Percentiles rank a stretch among this genome's conserved stretches.
These are phyloP conservation scores for Cyclostephanos invisitatus DNA, from an alignment of 108 stramenopile genomes.

Conservation along the genomic window DNA sequence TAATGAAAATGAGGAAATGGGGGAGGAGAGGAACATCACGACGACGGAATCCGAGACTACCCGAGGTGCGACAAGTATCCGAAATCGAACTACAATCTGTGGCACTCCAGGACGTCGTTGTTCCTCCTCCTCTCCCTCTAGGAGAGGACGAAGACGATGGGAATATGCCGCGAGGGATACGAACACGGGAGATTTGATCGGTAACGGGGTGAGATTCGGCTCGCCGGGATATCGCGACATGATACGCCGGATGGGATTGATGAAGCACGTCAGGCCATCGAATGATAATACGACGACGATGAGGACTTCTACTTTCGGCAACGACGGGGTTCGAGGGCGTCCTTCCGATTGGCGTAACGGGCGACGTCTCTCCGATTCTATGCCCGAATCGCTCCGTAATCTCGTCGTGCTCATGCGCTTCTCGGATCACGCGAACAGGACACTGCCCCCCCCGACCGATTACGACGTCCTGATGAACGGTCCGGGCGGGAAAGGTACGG, in stretches of 20 bases:
- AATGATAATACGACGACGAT: background rate
- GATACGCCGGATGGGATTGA: background rate
- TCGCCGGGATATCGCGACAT: background rate
- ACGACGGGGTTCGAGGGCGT: background rate
- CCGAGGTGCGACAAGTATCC: too few relatives aligned
- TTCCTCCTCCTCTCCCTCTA: background rate
- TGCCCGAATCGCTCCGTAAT: conserved; percentile 22
- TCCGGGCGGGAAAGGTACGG: conserved; percentile 19
- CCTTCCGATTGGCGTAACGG: background rate
- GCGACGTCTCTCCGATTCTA: background rate
- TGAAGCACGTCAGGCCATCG: conserved; percentile 31
- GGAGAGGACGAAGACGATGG: background rate
- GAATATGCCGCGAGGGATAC: conserved; percentile 28
- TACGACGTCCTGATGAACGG: conserved; percentile 51
- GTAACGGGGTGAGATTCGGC: conserved; percentile 31
- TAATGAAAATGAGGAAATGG: background rate
- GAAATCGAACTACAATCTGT: too few relatives aligned
- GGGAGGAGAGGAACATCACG: background rate
- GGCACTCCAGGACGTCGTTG: background rate
- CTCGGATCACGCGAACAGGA: conserved; percentile 52
- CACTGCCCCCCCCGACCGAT: conserved; percentile 41
- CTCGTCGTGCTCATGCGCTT: conserved; percentile 62
- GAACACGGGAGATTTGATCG: conserved; percentile 29
- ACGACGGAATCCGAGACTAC: background rate
- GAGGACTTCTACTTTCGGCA: too few relatives aligned